Base-by-base conservation (phyloP, 1,284 basidiomycete species). In the Ustilago loliicola region DNA sequence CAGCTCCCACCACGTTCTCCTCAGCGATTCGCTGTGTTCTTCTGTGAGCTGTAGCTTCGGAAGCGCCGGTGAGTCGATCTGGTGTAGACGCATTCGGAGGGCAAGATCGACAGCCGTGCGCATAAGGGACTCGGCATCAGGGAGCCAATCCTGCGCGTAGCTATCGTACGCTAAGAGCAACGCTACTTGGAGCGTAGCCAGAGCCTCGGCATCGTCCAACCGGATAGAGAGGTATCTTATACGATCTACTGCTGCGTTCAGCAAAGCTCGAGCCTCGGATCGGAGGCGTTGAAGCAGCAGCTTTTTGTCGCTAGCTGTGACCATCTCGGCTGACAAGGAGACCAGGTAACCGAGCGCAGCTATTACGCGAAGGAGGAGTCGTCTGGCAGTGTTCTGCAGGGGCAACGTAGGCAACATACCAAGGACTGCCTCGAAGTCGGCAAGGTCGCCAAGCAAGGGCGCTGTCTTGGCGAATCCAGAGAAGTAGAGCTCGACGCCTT, bases 1-100 rank as follows among this genome's bases (percentile, higher is more conserved):
- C 32, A 67, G 42, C 29, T 67, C 65, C 65, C 65, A 67, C 57
- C 57, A 67, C 7, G 42, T 21, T 19, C 65, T 29, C 7, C 61
- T 30, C 15, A 62, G 61, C 23, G 52, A 30, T 27, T 62, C 61
- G 7, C 29, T 19, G 23, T 48, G 61, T 1, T 38, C 34, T 15
- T 45, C 27, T 1, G 60, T 42, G 0, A 62, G 52, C 27, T 25
- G 7, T 11, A 23, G 17, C 10, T 47, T 38, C 10, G n/a, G 30
- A 6, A 51, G 40, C 1, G 38, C 11, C 13, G 60, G 60, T 2
- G 38, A 27, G 34, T 67, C 65, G 23, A 67, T 21, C 15, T 6
- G 53, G 29, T 67, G 50, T 9, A 67, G 42, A 1, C 38, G 47
- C 52, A 53, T 47, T 10, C 32, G n/a, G n/a, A 61, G 58, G 2